Conservation (phyloP, 257 asterid genomes). For the Linderniella brevidens region DNA sequence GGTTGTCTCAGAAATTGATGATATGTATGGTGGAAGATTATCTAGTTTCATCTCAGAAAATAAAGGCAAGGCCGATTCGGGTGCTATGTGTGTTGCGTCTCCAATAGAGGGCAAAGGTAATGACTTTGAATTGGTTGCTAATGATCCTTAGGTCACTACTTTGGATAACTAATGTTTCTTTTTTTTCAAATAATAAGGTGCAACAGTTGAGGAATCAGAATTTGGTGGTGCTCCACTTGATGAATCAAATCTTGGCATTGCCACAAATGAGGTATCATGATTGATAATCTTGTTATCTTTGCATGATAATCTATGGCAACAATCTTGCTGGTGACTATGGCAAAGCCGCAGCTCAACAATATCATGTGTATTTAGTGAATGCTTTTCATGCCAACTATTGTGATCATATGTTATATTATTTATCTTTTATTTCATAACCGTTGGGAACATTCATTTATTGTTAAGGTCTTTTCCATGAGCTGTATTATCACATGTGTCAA, state of each 20-base stretch:
- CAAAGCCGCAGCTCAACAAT: too few species aligned
- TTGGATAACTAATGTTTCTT: neutral
- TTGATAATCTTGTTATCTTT: neutral
- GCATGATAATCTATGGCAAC: neutral
- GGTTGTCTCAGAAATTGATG: constrained; percentile 66
- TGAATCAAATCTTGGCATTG: constrained; percentile 13
- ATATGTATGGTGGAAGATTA: constrained; percentile 69
- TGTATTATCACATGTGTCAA: too few species aligned
- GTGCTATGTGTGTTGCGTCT: constrained; percentile 6
- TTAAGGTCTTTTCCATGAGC: too few species aligned
- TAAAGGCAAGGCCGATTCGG: constrained; percentile 20
- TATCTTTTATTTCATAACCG: too few species aligned
- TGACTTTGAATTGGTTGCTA: constrained; percentile 1
- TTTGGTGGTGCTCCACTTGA: constrained; percentile 11
- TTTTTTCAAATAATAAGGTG: too few species aligned
- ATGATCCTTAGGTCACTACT: neutral
- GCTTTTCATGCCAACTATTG: too few species aligned
- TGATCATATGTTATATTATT: too few species aligned
- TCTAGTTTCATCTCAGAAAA: constrained; percentile 33
- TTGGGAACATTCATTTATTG: too few species aligned
- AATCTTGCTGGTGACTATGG: too few species aligned
- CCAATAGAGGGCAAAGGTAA: constrained; percentile 26
- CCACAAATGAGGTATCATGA: constrained; percentile 19
- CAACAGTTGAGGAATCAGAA: constrained; percentile 14
- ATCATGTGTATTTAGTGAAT: too few species aligned